phyloP scores from a whole-genome alignment of 169 alveolate genomes.

The Eimeria falciformis region DNA sequence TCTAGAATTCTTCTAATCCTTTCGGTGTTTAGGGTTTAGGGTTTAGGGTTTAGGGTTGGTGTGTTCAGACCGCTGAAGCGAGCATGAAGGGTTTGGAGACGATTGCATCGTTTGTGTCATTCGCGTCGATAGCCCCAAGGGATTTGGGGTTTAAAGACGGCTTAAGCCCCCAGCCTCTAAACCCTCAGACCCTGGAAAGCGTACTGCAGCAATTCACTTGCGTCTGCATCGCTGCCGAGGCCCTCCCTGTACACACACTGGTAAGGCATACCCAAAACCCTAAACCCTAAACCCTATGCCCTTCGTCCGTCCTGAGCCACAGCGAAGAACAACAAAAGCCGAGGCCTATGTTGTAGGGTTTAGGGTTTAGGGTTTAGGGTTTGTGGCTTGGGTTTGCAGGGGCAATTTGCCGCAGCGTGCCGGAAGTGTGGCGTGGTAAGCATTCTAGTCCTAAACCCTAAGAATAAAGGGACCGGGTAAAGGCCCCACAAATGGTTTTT shows the following conservation, averaged over 20 bases:
- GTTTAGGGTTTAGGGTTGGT: not conserved
- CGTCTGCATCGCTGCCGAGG: slow-evolving; percentile 55
- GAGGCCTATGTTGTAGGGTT: not conserved
- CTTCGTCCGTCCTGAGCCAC: not conserved
- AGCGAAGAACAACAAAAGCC: not conserved
- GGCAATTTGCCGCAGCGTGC: not conserved
- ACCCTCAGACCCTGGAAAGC: not conserved
- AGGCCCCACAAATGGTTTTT: not conserved
- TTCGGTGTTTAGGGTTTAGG: too few relatives aligned
- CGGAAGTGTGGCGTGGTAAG: slow-evolving; percentile 35
- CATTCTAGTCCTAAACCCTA: slow-evolving; percentile 6
- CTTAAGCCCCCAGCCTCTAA: not conserved
- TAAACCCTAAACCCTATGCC: not conserved
- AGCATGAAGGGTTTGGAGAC: slow-evolving; percentile 13
- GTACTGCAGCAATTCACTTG: not conserved
- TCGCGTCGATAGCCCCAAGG: not conserved
- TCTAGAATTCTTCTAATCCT: not conserved
- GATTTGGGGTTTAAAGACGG: not conserved
- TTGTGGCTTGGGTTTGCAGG: slow-evolving; percentile 18
- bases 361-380: slow-evolving; percentile 48
- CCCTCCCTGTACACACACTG: slow-evolving; percentile 5
- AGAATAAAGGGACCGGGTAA: not conserved
- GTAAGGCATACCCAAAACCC: slow-evolving; percentile 1
- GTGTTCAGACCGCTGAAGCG: slow-evolving; percentile 33
- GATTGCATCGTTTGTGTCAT: slow-evolving; percentile 30